These are phyloP conservation scores for Dendrobium officinale DNA, from an alignment of 106 monocot species.

Conservation along the genomic window DNA sequence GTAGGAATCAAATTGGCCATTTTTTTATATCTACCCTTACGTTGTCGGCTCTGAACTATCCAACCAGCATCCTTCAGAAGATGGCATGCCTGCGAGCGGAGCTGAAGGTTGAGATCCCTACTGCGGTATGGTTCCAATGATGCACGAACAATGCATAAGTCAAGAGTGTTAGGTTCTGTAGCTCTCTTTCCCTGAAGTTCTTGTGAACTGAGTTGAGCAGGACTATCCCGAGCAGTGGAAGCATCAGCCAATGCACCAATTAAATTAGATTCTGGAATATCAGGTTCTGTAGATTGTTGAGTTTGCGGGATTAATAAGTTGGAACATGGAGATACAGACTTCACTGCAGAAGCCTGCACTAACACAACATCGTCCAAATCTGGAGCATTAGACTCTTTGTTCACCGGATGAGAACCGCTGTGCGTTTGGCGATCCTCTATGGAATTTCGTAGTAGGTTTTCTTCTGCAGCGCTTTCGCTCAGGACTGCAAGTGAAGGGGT, in stretches of 20 bases:
- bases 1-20: constrained; percentile 2
- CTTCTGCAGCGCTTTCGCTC: no score
- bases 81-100: constrained; percentile 54
- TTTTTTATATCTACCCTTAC: constrained; percentile 5
- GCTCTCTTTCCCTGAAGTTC: no score
- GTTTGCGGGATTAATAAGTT: not conserved
- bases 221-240: no score
- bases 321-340: not conserved
- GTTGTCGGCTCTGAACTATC: constrained; percentile 26
- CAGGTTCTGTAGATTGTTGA: not conserved
- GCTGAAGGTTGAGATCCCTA: constrained; percentile 21
- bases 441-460: no score
- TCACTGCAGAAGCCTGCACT: constrained; percentile 1
- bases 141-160: not conserved
- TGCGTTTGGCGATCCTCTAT: not conserved
- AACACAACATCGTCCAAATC: not conserved
- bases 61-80: constrained; percentile 53
- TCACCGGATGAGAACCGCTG: not conserved
- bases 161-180: not conserved
- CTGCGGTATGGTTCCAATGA: not conserved
- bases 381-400: not conserved
- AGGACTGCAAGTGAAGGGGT: not conserved
- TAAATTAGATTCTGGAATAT: not conserved
- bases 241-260: not conserved
- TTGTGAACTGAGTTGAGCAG: no score